Evolutionary conservation across 2,329 filamentous ascomycete species (phyloP).

Genomic region (Fusarium penzigii): DNA sequence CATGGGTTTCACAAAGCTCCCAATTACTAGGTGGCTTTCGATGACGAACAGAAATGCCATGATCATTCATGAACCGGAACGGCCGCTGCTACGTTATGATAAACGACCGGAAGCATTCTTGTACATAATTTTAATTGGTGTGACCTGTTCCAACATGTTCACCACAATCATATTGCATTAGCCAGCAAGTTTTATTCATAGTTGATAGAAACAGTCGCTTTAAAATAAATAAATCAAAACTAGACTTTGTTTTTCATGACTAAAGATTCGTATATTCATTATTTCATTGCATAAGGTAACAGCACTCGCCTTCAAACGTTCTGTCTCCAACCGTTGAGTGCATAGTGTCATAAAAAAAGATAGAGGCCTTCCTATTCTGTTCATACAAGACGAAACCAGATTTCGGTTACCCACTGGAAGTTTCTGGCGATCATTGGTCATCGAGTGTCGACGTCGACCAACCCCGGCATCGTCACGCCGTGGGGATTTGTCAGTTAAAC

Average conservation of each 20-base stretch:
- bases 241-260: neutral
- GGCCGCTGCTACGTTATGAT: neutral
- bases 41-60: neutral
- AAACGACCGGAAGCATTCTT: neutral
- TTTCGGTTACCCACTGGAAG: too few relatives aligned
- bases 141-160: neutral
- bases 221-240: neutral
- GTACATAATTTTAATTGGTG: neutral
- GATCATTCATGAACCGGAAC: neutral
- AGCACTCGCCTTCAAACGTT: neutral
- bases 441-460: neutral
- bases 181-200: neutral
- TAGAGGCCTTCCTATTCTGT: too few relatives aligned
- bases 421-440: neutral
- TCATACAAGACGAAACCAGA: too few relatives aligned
- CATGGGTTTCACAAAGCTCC: neutral
- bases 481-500: neutral
- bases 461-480: neutral
- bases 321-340: neutral
- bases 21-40: neutral
- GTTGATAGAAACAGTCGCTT: neutral
- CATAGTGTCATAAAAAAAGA: neutral
- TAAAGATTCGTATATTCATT: constrained; percentile 23
- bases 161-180: neutral
- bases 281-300: constrained; percentile 8